Evolutionary conservation across 2,329 filamentous ascomycete species (phyloP), one percentile per base, ranked within the genome.

Genomic region (Cladophialophora carrionii): DNA sequence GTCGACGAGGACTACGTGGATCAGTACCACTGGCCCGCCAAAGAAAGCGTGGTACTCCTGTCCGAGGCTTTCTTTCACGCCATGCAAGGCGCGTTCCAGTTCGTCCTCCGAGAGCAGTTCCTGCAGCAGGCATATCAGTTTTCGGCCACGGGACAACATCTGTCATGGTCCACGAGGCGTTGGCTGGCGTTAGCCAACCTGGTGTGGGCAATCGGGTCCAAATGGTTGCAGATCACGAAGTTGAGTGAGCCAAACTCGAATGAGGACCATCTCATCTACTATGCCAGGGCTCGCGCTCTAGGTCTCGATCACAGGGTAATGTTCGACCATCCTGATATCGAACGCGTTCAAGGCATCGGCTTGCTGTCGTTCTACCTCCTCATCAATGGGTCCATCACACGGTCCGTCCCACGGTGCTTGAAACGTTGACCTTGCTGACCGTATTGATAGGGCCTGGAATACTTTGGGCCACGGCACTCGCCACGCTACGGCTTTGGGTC

Each of bases 391-490:
- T 72, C 72, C 29, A 71, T 74, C 46, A 69, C 71, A 29, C 65
- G 72, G 73, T 74, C 60, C 31, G 66, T 58, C 2, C 29, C 5
- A 12, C 14, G 4, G 49, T 29, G n/a, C 37, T 71, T 49, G 46
- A 49, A 9, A 17, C 4, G 8, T 20, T 20, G 22, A 9, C 9
- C 24, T 51, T 22, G 24, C 48, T 51, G 22, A 51, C 48, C 14
- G 22, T 51, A 22, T 26, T 6, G 14, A 14, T 20, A 74, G 73
- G 51, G 67, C 73, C n/a, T 75, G 72, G 73, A 73, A 67, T 37
- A 51, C 69, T 12, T 49, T 64, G n/a, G 73, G 71, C 10, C 64
- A 72, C 4, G 73, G 71, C 5, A 67, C 71, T 24, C 69, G 73
- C 10, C 69, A 70, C 56, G 72, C 73, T 3, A 71, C 69, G 20